Base-by-base conservation (phyloP, 2,329 filamentous ascomycete species). In the Cryphonectria japonica region DNA sequence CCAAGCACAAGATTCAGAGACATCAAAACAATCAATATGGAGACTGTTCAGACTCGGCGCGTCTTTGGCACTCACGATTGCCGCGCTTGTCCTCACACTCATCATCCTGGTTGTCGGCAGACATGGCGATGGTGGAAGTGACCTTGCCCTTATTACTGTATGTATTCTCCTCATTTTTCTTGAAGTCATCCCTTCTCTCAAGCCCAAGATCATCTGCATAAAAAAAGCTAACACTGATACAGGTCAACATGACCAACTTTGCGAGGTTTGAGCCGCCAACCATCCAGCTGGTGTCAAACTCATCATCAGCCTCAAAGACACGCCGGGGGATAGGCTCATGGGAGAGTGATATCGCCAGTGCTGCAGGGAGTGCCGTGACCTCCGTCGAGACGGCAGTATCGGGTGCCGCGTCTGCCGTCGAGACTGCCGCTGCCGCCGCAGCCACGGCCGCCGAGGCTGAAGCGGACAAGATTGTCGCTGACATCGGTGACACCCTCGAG, bases 241-340 rank as follows among this genome's bases (percentile, higher is more conserved):
- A 71, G 69, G 63, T 72, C 54, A 65, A 72, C 62, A 72, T 72
- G 71, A 72, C 41, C 66, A n/a, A 72, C 46, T 72, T 72, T 32
- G 69, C 66, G 32, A 66, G 46, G 16, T 72, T 68, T 62, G 46
- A 57, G 22, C 71, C 71, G 16, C 71, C 71, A 1, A 57, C 57
- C 46, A 72, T 72, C 62, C 26, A 46, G 22, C 71, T 72, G 29
- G 69, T 71, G 22, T 39, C 65, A 52, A 71, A 66, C 62, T 54
- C 62, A 26, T 66, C 68, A 16, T 37, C 67, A n/a, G 66, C 71
- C 50, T 66, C 43, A 32, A 72, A 72, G 34, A 69, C 69, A 5
- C 43, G 57, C 1, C 67, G 71, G 13, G 71, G 69, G 43, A 2
- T 72, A n/a, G 71, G 60, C 13, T 70, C 67, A 7, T 41, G 52